Evolutionary conservation across 768 basidiomycete species (phyloP), one percentile per base, ranked within the genome.

Genomic region (Lyophyllum shimeji): DNA sequence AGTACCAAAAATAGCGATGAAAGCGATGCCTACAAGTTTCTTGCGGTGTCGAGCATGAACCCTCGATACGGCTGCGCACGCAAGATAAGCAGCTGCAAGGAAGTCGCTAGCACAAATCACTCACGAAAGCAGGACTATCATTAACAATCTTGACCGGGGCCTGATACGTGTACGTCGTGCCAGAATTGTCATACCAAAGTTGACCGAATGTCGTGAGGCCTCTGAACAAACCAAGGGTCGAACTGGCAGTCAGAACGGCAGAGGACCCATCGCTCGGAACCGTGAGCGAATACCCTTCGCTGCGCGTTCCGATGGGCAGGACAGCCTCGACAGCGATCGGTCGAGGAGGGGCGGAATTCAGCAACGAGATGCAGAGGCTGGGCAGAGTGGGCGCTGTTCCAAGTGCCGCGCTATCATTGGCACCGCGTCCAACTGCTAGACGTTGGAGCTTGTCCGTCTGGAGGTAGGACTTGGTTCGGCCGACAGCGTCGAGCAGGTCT

Each of bases 161-260:
- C 43, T 81, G 74, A 40, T 78, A 68, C 0, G 80, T 76, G 62
- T 88, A 89, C 1, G 74, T 78, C 12, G 69, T 71, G 7, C 73
- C 78, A 7, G 68, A 63, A 27, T 72, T 65, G 55, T 80, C 71
- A 63, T 87, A 90, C 76, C 84, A 87, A 33, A 91, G 71, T 65
- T 87, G 86, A 27, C 76, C 74, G 67, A 93, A 93, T 0, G 89
- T 92, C n/a, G 86, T 85, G 57, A 93, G 68, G 2, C 90, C 91
- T 52, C 90, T 73, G 53, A 85, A 78, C 20, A 91, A 68, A 0
- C 90, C 90, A 42, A 91, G 69, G 0, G 85, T 82, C 46, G 85
- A 82, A 59, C 81, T 83, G 7, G 89, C 86, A 0, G 67, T 74
- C 44, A 92, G 67, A 0, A 66, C 75, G 13, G 85, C 88, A n/a